These are phyloP conservation scores for Phanerochaete sordida DNA, from an alignment of 768 basidiomycete species.

Conservation along the genomic window DNA sequence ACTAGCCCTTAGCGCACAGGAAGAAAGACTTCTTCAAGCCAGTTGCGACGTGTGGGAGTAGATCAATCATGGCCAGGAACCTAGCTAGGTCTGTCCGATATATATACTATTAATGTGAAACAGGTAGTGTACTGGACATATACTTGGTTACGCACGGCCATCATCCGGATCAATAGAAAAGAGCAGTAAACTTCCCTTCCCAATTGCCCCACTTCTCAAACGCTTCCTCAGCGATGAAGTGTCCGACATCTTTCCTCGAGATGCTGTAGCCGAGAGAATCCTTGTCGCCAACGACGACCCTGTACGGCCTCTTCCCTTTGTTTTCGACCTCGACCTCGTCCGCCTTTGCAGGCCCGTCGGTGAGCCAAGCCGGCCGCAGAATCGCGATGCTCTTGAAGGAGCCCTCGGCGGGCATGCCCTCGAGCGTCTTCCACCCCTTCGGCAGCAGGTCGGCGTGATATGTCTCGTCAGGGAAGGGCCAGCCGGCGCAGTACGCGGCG, in stretches of 20 bases:
- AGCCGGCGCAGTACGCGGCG: conserved; percentile 44
- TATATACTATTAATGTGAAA: too few species aligned
- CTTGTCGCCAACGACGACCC: conserved; percentile 31
- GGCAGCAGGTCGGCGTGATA: conserved; percentile 41
- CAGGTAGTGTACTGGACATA: too few species aligned
- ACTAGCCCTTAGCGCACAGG: too few species aligned
- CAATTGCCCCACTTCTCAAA: conserved; percentile 48
- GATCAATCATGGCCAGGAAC: too few species aligned
- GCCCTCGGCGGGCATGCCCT: conserved; percentile 35
- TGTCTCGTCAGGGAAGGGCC: conserved; percentile 48
- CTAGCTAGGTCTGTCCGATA: too few species aligned
- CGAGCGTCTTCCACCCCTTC: conserved; percentile 34
- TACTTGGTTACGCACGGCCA: too few species aligned
- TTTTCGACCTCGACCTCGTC: conserved; percentile 24
- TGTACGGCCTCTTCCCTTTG: conserved; percentile 34
- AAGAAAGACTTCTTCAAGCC: too few species aligned
- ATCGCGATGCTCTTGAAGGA: conserved; percentile 43
- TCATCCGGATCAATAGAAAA: conserved; percentile 49
- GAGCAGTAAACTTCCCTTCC: conserved; percentile 44
- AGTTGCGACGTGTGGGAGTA: too few species aligned
- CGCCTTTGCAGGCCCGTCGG: conserved; percentile 28
- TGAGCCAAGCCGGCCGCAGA: conserved; percentile 31
- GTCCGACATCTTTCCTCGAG: conserved; percentile 60
- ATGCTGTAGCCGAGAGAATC: conserved; percentile 40
- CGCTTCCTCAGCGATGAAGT: conserved; percentile 54